Evolutionary conservation across 495 filamentous ascomycete species (phyloP).

Genomic region (Aspergillus bertholletiae): DNA sequence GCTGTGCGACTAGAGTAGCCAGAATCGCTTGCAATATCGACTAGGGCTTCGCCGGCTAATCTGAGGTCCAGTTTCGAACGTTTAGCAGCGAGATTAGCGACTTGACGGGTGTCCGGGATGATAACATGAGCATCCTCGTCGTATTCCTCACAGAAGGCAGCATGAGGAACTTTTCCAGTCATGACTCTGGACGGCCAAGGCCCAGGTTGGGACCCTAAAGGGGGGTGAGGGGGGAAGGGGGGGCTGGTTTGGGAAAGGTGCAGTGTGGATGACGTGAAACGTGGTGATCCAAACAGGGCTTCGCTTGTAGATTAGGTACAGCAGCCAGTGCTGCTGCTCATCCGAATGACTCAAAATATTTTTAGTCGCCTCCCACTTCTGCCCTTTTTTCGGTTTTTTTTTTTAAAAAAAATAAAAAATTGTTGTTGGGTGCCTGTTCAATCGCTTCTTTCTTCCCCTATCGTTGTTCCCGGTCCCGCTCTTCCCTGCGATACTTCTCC

Average conservation of each 20-base stretch:
- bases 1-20: constrained; percentile 64
- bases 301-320: constrained; percentile 19
- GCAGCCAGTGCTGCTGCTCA: constrained; percentile 22
- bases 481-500: not conserved
- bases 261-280: constrained; percentile 30
- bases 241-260: constrained; percentile 15
- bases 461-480: constrained; percentile 1
- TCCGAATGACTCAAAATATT: constrained; percentile 24
- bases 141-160: constrained; percentile 55
- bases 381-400: constrained; percentile 10
- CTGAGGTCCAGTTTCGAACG: constrained; percentile 46
- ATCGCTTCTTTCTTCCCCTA: not conserved
- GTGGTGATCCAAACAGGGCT: constrained; percentile 27
- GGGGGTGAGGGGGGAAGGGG: constrained; percentile 7
- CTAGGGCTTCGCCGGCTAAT: constrained; percentile 29
- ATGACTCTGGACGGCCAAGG: constrained; percentile 33
- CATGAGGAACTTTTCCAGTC: constrained; percentile 34
- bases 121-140: constrained; percentile 48
- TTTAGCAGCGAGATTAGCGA: constrained; percentile 53
- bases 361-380: constrained; percentile 13
- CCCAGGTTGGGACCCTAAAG: constrained; percentile 19
- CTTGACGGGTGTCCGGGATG: constrained; percentile 46
- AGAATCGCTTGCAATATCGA: constrained; percentile 57
- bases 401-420: too few relatives aligned
- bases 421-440: too few relatives aligned